phyloP scores from a whole-genome alignment of 1,284 basidiomycete genomes.

The Mrakiaceae sp. region DNA sequence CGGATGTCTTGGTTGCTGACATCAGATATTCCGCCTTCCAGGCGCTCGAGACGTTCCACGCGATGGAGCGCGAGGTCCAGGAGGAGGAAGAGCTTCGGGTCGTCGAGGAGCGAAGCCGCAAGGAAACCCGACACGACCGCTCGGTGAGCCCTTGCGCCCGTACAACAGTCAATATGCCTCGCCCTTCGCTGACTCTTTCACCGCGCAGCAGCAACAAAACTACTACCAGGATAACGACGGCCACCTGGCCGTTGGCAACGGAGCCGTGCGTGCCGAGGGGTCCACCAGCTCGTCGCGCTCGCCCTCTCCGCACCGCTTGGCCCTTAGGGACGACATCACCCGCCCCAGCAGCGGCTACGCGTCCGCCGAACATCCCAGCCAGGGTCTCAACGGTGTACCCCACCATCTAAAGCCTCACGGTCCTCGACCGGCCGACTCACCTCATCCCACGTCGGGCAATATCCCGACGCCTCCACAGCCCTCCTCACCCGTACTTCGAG shows the following conservation, averaged over 20 bases:
- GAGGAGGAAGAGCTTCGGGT: conserved; percentile 14
- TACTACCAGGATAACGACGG: not conserved
- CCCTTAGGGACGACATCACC: conserved; percentile 1
- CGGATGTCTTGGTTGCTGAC: not conserved
- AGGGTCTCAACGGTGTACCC: too few relatives aligned
- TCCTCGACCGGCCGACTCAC: too few relatives aligned
- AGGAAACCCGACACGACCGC: conserved; percentile 16
- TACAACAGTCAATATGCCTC: not conserved
- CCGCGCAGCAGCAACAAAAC: not conserved
- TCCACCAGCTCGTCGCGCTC: not conserved
- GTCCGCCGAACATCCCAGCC: not conserved
- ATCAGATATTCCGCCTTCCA: not conserved
- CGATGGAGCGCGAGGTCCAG: conserved; percentile 8
- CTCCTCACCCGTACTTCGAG: too few relatives aligned
- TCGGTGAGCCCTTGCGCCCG: not conserved
- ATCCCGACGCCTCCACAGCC: not conserved
- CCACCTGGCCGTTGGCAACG: conserved; percentile 1
- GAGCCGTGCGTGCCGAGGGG: not conserved
- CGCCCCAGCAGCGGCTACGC: not conserved
- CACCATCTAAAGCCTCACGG: too few relatives aligned
- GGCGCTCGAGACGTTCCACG: conserved; percentile 8
- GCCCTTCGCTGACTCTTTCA: not conserved
- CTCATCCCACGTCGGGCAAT: too few relatives aligned
- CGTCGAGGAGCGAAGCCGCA: conserved; percentile 11
- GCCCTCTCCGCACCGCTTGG: not conserved